These are phyloP conservation scores for Margaritispora aquatica DNA, from an alignment of 495 filamentous ascomycete genomes.

Conservation along the genomic window DNA sequence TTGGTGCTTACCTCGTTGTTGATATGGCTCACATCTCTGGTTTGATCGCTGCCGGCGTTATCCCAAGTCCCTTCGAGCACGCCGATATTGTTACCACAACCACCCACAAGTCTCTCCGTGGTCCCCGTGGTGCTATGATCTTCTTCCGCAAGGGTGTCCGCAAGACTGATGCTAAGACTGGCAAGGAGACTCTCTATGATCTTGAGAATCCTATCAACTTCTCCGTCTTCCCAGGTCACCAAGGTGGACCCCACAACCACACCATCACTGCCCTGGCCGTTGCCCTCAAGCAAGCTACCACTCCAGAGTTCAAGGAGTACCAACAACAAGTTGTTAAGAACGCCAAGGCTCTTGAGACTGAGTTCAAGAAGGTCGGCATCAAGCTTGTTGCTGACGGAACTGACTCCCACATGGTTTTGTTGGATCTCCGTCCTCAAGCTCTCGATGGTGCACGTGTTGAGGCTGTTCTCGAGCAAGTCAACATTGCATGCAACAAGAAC, in stretches of 20 bases:
- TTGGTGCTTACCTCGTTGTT: constrained; percentile 89
- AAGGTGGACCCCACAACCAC: constrained; percentile 99
- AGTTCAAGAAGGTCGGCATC: constrained; percentile 76
- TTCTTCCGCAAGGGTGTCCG: constrained; percentile 98
- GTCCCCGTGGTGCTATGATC: constrained; percentile 99
- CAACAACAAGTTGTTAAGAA: constrained; percentile 90
- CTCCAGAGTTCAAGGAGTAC: constrained; percentile 93
- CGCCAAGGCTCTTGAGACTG: constrained; percentile 79
- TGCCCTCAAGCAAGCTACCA: constrained; percentile 89
- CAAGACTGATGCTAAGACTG: constrained; percentile 78
- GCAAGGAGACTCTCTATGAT: constrained; percentile 88
- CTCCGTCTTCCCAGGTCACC: constrained; percentile 98
- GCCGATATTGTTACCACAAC: constrained; percentile 98
- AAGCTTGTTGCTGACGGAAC: constrained; percentile 95
- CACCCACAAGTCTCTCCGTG: constrained; percentile 98
- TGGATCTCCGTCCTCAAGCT: constrained; percentile 72
- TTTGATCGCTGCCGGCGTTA: constrained; percentile 86
- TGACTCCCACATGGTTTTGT: constrained; percentile 97
- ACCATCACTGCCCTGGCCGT: constrained; percentile 98
- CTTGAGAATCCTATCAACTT: constrained; percentile 97
- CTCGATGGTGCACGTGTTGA: constrained; percentile 96
- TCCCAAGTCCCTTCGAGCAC: constrained; percentile 88
- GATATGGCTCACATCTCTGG: constrained; percentile 99
- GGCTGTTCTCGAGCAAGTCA: constrained; percentile 93
- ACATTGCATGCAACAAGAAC: constrained; percentile 99